These are phyloP conservation scores for Mariannaea sp. DNA, from an alignment of 2,329 filamentous ascomycete genomes.

Conservation along the genomic window DNA sequence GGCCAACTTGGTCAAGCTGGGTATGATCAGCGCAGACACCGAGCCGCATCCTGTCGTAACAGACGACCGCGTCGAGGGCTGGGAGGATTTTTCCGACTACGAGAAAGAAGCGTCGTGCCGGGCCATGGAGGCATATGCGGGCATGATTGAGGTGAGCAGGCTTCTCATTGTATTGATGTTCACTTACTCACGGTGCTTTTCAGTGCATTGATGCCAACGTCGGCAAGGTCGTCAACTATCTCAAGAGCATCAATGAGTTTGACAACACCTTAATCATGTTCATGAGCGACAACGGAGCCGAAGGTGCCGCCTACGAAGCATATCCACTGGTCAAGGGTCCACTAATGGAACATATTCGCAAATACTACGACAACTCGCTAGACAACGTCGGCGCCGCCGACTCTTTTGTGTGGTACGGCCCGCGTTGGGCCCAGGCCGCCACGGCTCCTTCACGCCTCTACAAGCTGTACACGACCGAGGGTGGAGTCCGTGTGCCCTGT, in stretches of 20 bases:
- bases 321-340: slow-evolving; percentile 21
- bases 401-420: slow-evolving; percentile 28
- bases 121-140: slow-evolving; percentile 66
- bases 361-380: slow-evolving; percentile 27
- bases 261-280: slow-evolving; percentile 69
- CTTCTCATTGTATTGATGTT: too few species aligned
- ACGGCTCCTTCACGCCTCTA: slow-evolving; percentile 46
- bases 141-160: slow-evolving; percentile 67
- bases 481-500: slow-evolving; percentile 58
- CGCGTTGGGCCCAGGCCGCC: slow-evolving; percentile 39
- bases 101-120: slow-evolving; percentile 53
- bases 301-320: slow-evolving; percentile 54
- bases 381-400: slow-evolving; percentile 21
- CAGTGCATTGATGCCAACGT: slow-evolving; percentile 65
- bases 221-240: slow-evolving; percentile 61
- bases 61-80: slow-evolving; percentile 50
- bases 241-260: slow-evolving; percentile 59
- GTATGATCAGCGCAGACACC: slow-evolving; percentile 56
- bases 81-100: slow-evolving; percentile 52
- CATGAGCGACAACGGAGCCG: slow-evolving; percentile 67
- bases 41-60: slow-evolving; percentile 51
- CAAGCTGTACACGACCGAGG: slow-evolving; percentile 50
- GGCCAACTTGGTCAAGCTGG: slow-evolving; percentile 58
- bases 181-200: too few species aligned
- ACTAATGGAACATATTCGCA: slow-evolving; percentile 31